Evolutionary conservation across 179 eudicot species (phyloP), one percentile per base, ranked within the genome.

Genomic region (Sideroxylon spinosum): DNA sequence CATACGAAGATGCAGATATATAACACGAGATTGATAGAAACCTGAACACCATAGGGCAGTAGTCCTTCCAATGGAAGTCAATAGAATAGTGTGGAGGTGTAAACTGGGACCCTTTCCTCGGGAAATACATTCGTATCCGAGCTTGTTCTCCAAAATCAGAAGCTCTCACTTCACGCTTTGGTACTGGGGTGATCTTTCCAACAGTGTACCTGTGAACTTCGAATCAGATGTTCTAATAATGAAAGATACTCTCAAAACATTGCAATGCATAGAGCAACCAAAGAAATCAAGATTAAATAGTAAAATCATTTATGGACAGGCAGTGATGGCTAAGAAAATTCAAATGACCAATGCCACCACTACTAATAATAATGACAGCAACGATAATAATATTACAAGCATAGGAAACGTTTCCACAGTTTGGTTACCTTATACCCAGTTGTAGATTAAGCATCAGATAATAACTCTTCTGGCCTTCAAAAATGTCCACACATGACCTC

Each of bases 41-140:
- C 99, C 99, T 93, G 88, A 95, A 95, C 52, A 93, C 99, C 99
- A 95, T 95, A 46, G 99, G 99, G 80, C 98, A 95, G 73, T 93
- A 95, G 84, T 95, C 99, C 78, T 89, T 95, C 99, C 99, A 95
- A 53, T 93, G 79, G 85, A 95, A 95, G 69, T 95, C 93, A 12
- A 83, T 55, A 4, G 99, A 93, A 71, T 87, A 83, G 84, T 95
- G 99, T 9, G 93, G 80, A 46, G 99, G 99, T 52, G 99, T 95
- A 73, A 88, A 74, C 81, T 87, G 90, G 7, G 99, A 89, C 29
- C 99, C 99, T 77, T 93, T 91, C 10, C 89, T 87, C 4, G 98
- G 99, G 82, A 95, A 95, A 80, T 89, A 84, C 69, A 96, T 95
- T 85, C 87, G 90, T 71, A 90, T 88, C 81, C 94, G 90, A 71